These are phyloP conservation scores for Begonia loranthoides DNA, from an alignment of 306 rosid species.

Conservation along the genomic window DNA sequence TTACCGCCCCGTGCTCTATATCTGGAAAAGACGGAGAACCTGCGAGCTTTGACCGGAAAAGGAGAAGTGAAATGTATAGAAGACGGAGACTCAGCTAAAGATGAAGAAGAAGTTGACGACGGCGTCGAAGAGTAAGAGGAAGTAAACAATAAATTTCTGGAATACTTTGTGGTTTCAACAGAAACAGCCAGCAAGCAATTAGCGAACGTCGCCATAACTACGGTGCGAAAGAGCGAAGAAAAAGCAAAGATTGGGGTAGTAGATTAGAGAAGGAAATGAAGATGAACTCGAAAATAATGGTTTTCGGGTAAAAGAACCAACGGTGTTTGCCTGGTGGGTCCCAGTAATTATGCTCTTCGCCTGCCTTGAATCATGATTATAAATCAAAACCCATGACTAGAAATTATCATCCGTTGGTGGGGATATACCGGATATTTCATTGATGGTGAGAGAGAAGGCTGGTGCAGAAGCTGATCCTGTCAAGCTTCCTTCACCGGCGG, in stretches of 20 bases:
- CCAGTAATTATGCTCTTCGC: too few relatives aligned
- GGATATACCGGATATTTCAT: too few relatives aligned
- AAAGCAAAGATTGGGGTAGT: background rate
- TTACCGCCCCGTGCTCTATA: background rate
- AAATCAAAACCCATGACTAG: too few relatives aligned
- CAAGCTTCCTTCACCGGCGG: background rate
- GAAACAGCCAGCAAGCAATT: constrained; percentile 25
- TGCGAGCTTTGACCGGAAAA: constrained; percentile 16
- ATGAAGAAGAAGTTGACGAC: background rate
- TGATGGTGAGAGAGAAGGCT: background rate
- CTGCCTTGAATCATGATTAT: too few relatives aligned
- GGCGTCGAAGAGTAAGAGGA: constrained; percentile 11
- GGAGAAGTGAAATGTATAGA: constrained; percentile 15
- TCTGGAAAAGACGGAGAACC: constrained; percentile 18
- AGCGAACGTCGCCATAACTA: constrained; percentile 59
- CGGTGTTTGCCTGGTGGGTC: too few relatives aligned
- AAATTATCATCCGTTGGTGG: too few relatives aligned
- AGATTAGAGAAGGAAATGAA: background rate
- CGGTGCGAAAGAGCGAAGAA: background rate
- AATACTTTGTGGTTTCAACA: constrained; percentile 12
- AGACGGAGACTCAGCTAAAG: constrained; percentile 11
- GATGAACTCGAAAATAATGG: background rate
- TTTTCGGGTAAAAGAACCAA: too few relatives aligned
- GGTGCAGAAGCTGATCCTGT: background rate
- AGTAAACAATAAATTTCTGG: constrained; percentile 11